A percentile compares a stretch with the other conserved stretches of the same genome.
Evolutionary conservation across 176 grass and related monocot genomes (phyloP).

Genomic region (Eleusine coracana): DNA sequence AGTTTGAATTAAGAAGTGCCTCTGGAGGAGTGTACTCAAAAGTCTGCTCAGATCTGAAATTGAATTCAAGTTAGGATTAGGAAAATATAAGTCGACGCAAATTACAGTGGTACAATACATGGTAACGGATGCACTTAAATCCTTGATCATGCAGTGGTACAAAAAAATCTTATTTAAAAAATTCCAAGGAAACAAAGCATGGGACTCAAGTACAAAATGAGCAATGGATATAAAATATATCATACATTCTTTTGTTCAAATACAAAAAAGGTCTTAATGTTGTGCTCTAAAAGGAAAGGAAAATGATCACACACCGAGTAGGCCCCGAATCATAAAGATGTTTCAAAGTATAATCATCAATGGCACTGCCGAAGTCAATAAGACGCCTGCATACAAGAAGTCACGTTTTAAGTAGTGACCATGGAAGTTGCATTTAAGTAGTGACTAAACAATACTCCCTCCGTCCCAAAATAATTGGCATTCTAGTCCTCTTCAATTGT

Average conservation of each 20-base stretch:
- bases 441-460: no score
- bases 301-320: conserved; percentile 63
- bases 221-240: conserved; percentile 9
- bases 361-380: conserved; percentile 97
- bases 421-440: not conserved
- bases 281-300: conserved; percentile 22
- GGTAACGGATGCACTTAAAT: not conserved
- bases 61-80: conserved; percentile 30
- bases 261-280: not conserved
- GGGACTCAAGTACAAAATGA: conserved; percentile 11
- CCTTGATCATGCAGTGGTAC: not conserved
- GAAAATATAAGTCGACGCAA: conserved; percentile 20
- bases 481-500: no score
- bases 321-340: conserved; percentile 87
- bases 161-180: conserved; percentile 9
- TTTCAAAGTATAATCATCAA: conserved; percentile 98
- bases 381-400: conserved; percentile 66
- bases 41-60: conserved; percentile 84
- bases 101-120: not conserved
- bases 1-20: conserved; percentile 84
- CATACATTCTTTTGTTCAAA: not conserved
- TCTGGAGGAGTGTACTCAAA: conserved; percentile 97
- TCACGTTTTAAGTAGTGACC: conserved; percentile 15
- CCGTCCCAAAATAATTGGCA: no score
- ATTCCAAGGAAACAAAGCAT: not conserved